Base-by-base conservation (phyloP, 2,329 filamentous ascomycete species). In the Colletotrichum somersetense region DNA sequence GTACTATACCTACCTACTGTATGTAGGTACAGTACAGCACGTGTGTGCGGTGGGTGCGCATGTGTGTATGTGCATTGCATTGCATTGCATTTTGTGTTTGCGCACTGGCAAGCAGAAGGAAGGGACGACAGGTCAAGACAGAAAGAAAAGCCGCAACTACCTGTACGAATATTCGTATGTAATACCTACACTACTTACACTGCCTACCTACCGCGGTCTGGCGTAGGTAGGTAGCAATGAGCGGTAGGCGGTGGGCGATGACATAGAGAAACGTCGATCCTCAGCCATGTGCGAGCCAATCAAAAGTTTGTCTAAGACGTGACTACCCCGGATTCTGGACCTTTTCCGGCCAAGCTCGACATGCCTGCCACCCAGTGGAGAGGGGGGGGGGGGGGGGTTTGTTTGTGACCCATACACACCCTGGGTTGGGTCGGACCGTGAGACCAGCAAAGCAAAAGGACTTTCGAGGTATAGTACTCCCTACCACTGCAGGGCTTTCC, bases 321-420 rank as follows among this genome's bases (percentile, higher is more conserved):
- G 66, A 58, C 53, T 72, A 72, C 69, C 69, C 69, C 69, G 65
- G 69, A 72, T 72, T 72, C 53, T 72, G 69, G 58, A 20, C 69
- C 66, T 59, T 20, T 72, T 72, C 56, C 11, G 65, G 69, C 46
- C 58, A 68, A 59, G 59, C 46, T 59, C 52, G 52, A 62, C 48
- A 59, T 52, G 55, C 57, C 57, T 71, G 62, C 63, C 55, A 66
- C 46, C 10, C 6, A 2, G 11, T 20, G 7, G 42, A 16, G 16
- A 6, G 42, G 16, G 18, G 20, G 18, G 18, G 16, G 42, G 18
- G 20, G 18, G 44, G 7, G 44, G 7, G 1, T 5, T 10, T 2
- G 35, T 20, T n/a, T 42, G 30, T 40, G 56, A 61, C n/a, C n/a
- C n/a, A n/a, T n/a, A n/a, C n/a, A n/a, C n/a, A n/a, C n/a, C n/a